Percentiles rank a stretch among this genome's conserved stretches.
phyloP scores from a whole-genome alignment of 441 rosid species.

The Manihot esculenta region DNA sequence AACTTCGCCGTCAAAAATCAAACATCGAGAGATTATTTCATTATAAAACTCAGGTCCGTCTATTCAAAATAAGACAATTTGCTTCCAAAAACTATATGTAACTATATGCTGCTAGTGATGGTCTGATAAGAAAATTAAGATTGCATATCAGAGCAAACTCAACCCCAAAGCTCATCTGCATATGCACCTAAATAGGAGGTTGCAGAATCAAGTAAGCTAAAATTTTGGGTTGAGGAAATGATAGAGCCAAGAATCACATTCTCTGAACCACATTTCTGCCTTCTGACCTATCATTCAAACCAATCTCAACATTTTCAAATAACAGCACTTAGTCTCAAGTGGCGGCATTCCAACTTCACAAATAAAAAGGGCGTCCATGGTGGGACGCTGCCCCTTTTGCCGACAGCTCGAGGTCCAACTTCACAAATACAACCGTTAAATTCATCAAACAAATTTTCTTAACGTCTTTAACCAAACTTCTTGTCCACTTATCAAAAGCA shows the following conservation, averaged over 20 bases:
- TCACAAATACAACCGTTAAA: neutral
- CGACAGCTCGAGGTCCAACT: neutral
- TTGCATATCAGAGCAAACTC: neutral
- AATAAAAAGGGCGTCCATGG: neutral
- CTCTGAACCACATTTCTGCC: neutral
- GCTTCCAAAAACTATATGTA: neutral
- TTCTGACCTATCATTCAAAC: neutral
- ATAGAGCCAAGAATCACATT: neutral
- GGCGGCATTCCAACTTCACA: neutral
- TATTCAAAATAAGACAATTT: neutral
- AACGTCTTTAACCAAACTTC: neutral
- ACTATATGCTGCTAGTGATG: neutral
- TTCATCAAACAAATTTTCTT: neutral
- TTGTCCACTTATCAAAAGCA: neutral
- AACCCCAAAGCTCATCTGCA: neutral
- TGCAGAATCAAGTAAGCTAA: constrained; percentile 1
- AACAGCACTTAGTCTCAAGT: no score
- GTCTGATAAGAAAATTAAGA: neutral
- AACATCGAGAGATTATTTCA: neutral
- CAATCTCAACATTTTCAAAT: neutral
- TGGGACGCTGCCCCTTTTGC: neutral
- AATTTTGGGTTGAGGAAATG: neutral
- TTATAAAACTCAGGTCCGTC: neutral
- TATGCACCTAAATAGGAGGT: neutral
- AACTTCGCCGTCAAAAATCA: neutral